phyloP scores from a whole-genome alignment of 2,329 filamentous ascomycete species.

The Gnomoniopsis smithogilvyi region DNA sequence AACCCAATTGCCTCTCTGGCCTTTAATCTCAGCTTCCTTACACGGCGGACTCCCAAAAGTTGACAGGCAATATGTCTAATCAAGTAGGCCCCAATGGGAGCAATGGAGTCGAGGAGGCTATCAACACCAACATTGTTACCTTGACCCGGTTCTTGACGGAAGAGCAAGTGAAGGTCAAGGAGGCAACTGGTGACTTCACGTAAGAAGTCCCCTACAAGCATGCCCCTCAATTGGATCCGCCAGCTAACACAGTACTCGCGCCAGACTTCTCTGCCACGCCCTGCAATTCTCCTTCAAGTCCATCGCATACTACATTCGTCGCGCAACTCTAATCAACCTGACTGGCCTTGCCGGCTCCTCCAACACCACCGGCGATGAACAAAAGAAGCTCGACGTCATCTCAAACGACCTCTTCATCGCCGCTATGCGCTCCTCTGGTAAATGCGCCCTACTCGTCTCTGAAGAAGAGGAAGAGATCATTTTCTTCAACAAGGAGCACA shows the following conservation, averaged over 20 bases:
- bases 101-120: slow-evolving; percentile 63
- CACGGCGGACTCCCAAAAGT: background rate
- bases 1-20: too few species aligned
- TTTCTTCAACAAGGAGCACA: slow-evolving; percentile 72
- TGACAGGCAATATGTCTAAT: slow-evolving; percentile 13
- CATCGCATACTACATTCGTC: slow-evolving; percentile 98
- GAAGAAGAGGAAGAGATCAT: slow-evolving; percentile 96
- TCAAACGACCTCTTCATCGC: slow-evolving; percentile 97
- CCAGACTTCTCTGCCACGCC: slow-evolving; percentile 88
- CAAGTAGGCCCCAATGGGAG: slow-evolving; percentile 32
- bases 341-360: slow-evolving; percentile 92
- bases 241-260: background rate
- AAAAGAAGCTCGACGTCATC: slow-evolving; percentile 99
- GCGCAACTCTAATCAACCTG: slow-evolving; percentile 91
- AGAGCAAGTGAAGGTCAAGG: slow-evolving; percentile 88
- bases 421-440: slow-evolving; percentile 89
- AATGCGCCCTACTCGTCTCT: slow-evolving; percentile 89
- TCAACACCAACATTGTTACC: slow-evolving; percentile 96
- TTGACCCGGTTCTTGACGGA: slow-evolving; percentile 94
- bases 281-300: slow-evolving; percentile 99
- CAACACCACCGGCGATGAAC: slow-evolving; percentile 94
- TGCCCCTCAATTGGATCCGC: slow-evolving; percentile 7
- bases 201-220: slow-evolving; percentile 44
- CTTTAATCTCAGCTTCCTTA: background rate
- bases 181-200: slow-evolving; percentile 99